A percentile compares a stretch with the other conserved stretches of the same genome.
These are phyloP conservation scores for Fomitopsis betulina DNA, from an alignment of 1,284 basidiomycete species.

Conservation along the genomic window DNA sequence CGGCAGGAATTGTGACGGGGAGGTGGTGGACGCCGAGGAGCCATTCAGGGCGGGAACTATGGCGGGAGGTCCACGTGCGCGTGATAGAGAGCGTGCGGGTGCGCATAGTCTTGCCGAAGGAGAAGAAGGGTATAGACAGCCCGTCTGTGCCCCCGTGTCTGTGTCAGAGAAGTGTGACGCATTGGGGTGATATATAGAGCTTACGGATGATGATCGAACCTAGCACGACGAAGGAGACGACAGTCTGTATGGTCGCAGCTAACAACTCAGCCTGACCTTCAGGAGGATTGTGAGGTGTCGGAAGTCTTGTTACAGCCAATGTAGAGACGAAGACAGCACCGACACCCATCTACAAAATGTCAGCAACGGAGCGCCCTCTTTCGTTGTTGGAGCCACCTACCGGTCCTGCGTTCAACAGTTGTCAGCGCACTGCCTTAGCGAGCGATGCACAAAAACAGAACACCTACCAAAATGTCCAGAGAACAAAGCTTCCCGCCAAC, in stretches of 20 bases:
- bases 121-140: conserved; percentile 86
- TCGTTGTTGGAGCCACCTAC: conserved; percentile 31
- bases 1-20: conserved; percentile 10
- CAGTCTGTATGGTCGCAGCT: conserved; percentile 67
- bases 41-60: conserved; percentile 43
- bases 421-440: neutral
- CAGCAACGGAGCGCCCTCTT: neutral
- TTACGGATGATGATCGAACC: conserved; percentile 78
- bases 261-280: conserved; percentile 66
- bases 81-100: conserved; percentile 44
- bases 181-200: conserved; percentile 16
- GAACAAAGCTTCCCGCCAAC: conserved; percentile 79
- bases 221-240: conserved; percentile 82
- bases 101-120: conserved; percentile 61
- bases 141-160: conserved; percentile 51
- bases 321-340: conserved; percentile 85
- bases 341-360: conserved; percentile 59
- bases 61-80: conserved; percentile 25
- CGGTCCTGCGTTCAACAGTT: conserved; percentile 38
- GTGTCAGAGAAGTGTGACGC: neutral
- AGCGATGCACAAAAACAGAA: neutral
- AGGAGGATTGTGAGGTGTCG: conserved; percentile 54
- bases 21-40: conserved; percentile 34
- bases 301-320: conserved; percentile 66
- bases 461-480: conserved; percentile 79